A percentile compares a stretch with the other conserved stretches of the same genome.
Evolutionary conservation across 768 basidiomycete genomes (phyloP).

Genomic region (Serendipita indica): DNA sequence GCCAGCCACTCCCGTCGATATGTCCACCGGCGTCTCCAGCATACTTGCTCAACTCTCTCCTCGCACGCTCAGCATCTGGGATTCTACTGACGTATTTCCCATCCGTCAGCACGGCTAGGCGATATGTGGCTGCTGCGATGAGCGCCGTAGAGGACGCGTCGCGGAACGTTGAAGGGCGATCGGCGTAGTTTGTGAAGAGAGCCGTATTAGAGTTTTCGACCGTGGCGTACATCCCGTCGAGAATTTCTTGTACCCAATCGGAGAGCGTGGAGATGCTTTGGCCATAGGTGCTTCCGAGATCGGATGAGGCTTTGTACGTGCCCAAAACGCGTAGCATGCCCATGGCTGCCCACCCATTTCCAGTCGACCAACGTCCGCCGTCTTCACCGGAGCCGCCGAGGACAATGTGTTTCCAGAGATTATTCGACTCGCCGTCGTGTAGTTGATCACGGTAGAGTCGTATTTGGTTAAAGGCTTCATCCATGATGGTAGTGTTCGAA

Average conservation of each 20-base stretch:
- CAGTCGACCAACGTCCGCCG: constrained; percentile 68
- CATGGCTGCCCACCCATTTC: constrained; percentile 80
- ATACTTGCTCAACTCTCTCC: constrained; percentile 26
- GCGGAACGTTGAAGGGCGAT: constrained; percentile 42
- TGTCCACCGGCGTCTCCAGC: constrained; percentile 7
- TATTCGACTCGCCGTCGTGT: constrained; percentile 31
- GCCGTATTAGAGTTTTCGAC: constrained; percentile 15
- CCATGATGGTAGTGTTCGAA: constrained; percentile 40
- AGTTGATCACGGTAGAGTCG: constrained; percentile 55
- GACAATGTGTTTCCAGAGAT: constrained; percentile 66
- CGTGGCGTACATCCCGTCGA: constrained; percentile 47
- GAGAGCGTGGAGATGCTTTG: constrained; percentile 42
- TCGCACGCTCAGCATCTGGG: constrained; percentile 40
- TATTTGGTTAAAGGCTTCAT: constrained; percentile 56
- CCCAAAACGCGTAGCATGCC: constrained; percentile 74
- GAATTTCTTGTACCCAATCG: constrained; percentile 58
- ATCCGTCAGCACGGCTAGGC: constrained; percentile 41
- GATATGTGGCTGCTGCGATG: constrained; percentile 62
- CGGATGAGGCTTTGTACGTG: constrained; percentile 46
- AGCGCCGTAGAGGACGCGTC: constrained; percentile 64
- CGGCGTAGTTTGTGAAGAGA: constrained; percentile 62
- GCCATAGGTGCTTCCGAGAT: constrained; percentile 34
- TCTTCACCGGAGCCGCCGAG: constrained; percentile 43
- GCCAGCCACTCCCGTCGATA: constrained; percentile 36
- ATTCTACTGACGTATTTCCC: constrained; percentile 31